Conservation (phyloP, 2,329 filamentous ascomycete genomes). For the Neopestalotiopsis sp. region DNA sequence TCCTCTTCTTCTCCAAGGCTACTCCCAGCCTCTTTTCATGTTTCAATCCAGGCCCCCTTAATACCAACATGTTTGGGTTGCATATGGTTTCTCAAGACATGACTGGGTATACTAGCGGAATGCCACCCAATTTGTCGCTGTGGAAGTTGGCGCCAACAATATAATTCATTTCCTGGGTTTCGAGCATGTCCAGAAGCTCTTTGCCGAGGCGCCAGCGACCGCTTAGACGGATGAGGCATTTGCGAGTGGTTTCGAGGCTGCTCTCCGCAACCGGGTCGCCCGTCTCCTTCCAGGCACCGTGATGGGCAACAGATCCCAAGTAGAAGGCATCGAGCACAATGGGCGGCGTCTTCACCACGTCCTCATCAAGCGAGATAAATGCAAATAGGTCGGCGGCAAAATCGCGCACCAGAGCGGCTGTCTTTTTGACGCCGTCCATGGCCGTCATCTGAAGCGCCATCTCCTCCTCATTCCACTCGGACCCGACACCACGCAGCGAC, state of each 20-base stretch:
- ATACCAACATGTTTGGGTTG: not conserved
- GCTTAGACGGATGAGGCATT: conserved; percentile 21
- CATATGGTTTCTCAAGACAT: not conserved
- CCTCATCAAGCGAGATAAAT: conserved; percentile 20
- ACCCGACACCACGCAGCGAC: not conserved
- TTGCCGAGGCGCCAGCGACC: conserved; percentile 24
- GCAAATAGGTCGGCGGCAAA: conserved; percentile 21
- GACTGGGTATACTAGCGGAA: conserved; percentile 5
- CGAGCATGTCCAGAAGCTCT: conserved; percentile 19
- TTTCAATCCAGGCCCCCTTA: not conserved
- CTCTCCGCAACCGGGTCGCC: conserved; percentile 1
- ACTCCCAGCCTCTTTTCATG: not conserved
- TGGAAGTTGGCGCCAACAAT: conserved; percentile 12
- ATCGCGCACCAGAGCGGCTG: conserved; percentile 20
- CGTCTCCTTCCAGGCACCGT: not conserved
- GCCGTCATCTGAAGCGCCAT: conserved; percentile 21
- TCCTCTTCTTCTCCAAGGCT: no score
- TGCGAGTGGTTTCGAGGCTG: conserved; percentile 18
- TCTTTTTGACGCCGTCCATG: conserved; percentile 20
- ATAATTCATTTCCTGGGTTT: conserved; percentile 13
- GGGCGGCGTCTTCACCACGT: conserved; percentile 24
- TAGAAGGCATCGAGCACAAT: conserved; percentile 27
- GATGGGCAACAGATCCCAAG: conserved; percentile 18
- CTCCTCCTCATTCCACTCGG: conserved; percentile 17
- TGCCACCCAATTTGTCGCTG: conserved; percentile 10